Percentiles rank a stretch among this genome's conserved stretches.
phyloP scores from a whole-genome alignment of 768 basidiomycete species.

The Tricholoma bakamatsutake region DNA sequence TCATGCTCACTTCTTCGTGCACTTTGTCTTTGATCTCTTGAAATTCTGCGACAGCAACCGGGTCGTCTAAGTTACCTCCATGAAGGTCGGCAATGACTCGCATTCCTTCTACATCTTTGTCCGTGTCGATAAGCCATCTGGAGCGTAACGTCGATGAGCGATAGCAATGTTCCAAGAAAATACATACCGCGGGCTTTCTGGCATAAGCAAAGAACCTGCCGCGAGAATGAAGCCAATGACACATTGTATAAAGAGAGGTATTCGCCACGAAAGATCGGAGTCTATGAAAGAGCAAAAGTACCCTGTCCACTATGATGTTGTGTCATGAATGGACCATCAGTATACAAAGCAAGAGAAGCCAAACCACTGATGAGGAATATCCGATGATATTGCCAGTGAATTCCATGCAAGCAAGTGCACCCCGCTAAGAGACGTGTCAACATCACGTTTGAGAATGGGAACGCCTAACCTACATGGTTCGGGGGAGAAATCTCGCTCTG shows the following conservation, averaged over 20 bases:
- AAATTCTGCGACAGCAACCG: constrained; percentile 75
- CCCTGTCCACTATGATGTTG: constrained; percentile 74
- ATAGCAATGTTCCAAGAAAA: not conserved
- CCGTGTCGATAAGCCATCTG: constrained; percentile 88
- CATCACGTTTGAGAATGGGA: not conserved
- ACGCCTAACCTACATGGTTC: constrained; percentile 54
- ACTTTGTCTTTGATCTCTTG: constrained; percentile 84
- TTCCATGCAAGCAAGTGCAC: constrained; percentile 90
- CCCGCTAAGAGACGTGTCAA: constrained; percentile 49
- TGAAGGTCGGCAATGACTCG: constrained; percentile 84
- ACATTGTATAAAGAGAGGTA: constrained; percentile 86
- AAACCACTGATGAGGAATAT: constrained; percentile 83
- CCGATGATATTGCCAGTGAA: constrained; percentile 92
- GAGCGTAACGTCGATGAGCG: not conserved
- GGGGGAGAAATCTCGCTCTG: constrained; percentile 96
- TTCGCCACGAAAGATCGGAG: constrained; percentile 84
- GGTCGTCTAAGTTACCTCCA: constrained; percentile 68
- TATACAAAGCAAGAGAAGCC: constrained; percentile 21
- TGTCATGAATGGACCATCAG: not conserved
- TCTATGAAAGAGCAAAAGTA: constrained; percentile 90
- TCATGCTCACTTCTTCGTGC: constrained; percentile 50
- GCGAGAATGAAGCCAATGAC: constrained; percentile 80
- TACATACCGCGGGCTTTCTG: constrained; percentile 79
- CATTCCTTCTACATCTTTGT: constrained; percentile 79
- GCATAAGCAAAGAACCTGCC: constrained; percentile 73